Conservation (phyloP, 129 eudicot genomes). For the Glebionis coronaria region DNA sequence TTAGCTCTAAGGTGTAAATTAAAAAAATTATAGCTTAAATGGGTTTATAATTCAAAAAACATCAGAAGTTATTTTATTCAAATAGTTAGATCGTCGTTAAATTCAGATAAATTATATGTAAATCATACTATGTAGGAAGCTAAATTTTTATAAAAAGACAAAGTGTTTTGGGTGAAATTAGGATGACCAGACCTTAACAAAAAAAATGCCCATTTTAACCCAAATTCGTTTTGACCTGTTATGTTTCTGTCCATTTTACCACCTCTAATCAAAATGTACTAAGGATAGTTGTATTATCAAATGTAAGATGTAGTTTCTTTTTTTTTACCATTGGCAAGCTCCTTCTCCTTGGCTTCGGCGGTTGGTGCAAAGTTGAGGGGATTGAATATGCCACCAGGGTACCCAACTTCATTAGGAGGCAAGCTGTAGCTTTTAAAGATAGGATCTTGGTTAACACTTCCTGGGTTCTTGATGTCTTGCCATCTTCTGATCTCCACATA, state of each 20-base stretch:
- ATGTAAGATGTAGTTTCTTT: conserved; percentile 4
- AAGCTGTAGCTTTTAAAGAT: conserved; percentile 92
- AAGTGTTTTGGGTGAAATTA: not conserved
- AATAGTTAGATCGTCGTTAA: not conserved
- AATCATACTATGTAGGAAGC: not conserved
- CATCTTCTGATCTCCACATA: conserved; percentile 97
- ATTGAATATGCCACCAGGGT: conserved; percentile 95
- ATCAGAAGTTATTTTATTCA: not conserved
- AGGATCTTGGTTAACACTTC: conserved; percentile 95
- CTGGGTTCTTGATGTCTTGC: conserved; percentile 99
- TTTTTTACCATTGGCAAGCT: conserved; percentile 87
- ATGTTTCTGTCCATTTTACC: not conserved
- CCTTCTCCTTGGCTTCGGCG: conserved; percentile 86
- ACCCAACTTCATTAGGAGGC: conserved; percentile 85
- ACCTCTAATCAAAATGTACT: not conserved
- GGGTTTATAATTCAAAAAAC: not conserved
- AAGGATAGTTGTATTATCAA: not conserved
- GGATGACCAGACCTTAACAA: not conserved
- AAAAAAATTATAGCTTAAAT: not conserved
- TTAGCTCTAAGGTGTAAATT: not conserved
- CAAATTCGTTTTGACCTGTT: not conserved
- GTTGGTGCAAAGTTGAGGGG: conserved; percentile 94
- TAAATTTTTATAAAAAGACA: not conserved
- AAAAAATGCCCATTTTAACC: not conserved
- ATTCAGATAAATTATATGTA: not conserved